phyloP scores from a whole-genome alignment of 345 rosid genomes.

The Erucastrum elatum region DNA sequence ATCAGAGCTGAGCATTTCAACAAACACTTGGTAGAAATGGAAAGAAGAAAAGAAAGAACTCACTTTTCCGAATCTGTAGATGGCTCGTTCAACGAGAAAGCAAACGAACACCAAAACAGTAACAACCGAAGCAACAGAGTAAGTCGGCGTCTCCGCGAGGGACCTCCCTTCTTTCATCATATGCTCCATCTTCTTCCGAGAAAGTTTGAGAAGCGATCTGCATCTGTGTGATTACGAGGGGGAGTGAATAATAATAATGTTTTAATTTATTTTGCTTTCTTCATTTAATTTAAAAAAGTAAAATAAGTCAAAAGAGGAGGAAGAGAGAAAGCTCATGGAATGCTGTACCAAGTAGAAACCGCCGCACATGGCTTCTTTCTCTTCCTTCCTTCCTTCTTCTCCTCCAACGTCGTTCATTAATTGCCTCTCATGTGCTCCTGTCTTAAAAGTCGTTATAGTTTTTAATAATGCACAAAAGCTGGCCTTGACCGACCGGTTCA shows the following conservation, averaged over 20 bases:
- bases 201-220: constrained; percentile 28
- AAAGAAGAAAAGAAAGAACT: neutral
- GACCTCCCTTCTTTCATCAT: constrained; percentile 62
- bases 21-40: constrained; percentile 20
- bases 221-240: constrained; percentile 25
- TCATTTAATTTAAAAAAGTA: neutral
- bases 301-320: constrained; percentile 25
- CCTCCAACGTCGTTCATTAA: constrained; percentile 36
- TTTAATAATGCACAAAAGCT: neutral
- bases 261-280: neutral
- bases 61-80: constrained; percentile 89
- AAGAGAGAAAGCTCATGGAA: constrained; percentile 38
- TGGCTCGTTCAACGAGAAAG: constrained; percentile 70
- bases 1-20: constrained; percentile 24
- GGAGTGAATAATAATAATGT: neutral
- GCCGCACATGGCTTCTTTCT: constrained; percentile 36
- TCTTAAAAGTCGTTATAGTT: constrained; percentile 13
- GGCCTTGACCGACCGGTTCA: constrained; percentile 20
- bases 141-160: constrained; percentile 90
- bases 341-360: constrained; percentile 40
- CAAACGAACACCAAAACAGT: constrained; percentile 77
- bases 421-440: constrained; percentile 36
- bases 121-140: constrained; percentile 80
- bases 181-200: constrained; percentile 40
- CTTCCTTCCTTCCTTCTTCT: constrained; percentile 25